Conservation (phyloP, 169 alveolate genomes). For the Neospora caninum region DNA sequence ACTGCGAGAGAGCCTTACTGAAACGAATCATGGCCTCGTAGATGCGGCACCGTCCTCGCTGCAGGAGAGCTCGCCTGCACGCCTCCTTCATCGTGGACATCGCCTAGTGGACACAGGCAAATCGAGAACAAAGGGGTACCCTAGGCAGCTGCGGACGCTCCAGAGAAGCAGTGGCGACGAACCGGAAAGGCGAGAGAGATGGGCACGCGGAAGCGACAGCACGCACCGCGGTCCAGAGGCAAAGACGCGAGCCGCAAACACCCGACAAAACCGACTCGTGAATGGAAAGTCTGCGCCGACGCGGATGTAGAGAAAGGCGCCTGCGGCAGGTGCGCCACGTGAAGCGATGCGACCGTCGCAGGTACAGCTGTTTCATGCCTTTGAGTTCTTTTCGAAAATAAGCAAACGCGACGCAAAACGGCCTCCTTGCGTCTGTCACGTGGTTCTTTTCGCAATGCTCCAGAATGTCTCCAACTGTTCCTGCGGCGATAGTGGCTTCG, state of each 20-base stretch:
- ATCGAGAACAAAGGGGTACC: neutral
- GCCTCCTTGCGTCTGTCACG: too few relatives aligned
- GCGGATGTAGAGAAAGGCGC: neutral
- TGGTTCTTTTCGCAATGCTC: too few relatives aligned
- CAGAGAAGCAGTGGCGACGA: neutral
- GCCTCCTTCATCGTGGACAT: conserved; percentile 73
- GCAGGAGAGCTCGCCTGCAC: conserved; percentile 72
- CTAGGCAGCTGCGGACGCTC: neutral
- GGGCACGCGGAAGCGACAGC: neutral
- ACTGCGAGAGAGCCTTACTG: conserved; percentile 7
- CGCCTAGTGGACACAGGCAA: conserved; percentile 29
- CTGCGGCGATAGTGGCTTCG: too few relatives aligned
- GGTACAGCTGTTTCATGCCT: too few relatives aligned
- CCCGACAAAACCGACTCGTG: neutral
- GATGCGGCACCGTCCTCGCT: conserved; percentile 75
- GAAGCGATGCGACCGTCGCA: neutral
- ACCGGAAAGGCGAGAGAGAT: neutral
- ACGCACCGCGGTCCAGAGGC: too few relatives aligned
- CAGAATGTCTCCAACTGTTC: too few relatives aligned
- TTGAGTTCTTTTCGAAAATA: too few relatives aligned
- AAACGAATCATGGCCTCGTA: conserved; percentile 70
- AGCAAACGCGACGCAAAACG: too few relatives aligned
- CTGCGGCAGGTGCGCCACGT: too few relatives aligned
- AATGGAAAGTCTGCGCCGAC: neutral
- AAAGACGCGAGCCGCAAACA: too few relatives aligned